Conservation (phyloP, 495 filamentous ascomycete genomes). For the Aspergillus bridgeri region DNA sequence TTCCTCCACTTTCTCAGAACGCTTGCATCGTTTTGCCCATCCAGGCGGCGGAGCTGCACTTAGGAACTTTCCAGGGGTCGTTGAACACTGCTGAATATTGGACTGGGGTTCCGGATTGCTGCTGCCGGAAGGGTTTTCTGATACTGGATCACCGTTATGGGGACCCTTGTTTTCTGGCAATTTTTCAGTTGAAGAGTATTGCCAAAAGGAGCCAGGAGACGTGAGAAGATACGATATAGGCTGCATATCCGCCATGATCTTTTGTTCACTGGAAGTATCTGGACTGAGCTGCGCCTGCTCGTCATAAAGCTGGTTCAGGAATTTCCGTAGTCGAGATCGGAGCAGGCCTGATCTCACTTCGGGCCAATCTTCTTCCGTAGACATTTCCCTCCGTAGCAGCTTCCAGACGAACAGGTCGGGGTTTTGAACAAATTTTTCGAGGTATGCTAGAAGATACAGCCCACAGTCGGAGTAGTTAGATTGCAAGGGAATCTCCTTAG, state of each 20-base stretch:
- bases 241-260: constrained; percentile 28
- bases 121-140: neutral
- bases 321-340: constrained; percentile 49
- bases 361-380: constrained; percentile 50
- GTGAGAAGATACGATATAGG: constrained; percentile 39
- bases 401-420: constrained; percentile 63
- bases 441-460: constrained; percentile 76
- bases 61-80: neutral
- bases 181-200: neutral
- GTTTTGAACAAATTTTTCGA: constrained; percentile 70
- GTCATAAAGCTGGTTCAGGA: constrained; percentile 46
- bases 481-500: constrained; percentile 70
- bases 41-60: neutral
- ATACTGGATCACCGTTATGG: neutral
- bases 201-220: neutral
- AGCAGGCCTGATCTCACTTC: constrained; percentile 49
- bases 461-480: constrained; percentile 88
- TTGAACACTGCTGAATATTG: neutral
- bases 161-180: neutral
- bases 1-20: constrained; percentile 7
- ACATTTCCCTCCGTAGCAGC: constrained; percentile 48
- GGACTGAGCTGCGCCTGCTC: constrained; percentile 39
- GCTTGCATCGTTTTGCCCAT: neutral
- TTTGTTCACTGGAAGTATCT: constrained; percentile 10
- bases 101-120: neutral